Evolutionary conservation across 371 early-diverging fungal species (phyloP), one percentile per base, ranked within the genome.

Genomic region (Zychaea mexicana): DNA sequence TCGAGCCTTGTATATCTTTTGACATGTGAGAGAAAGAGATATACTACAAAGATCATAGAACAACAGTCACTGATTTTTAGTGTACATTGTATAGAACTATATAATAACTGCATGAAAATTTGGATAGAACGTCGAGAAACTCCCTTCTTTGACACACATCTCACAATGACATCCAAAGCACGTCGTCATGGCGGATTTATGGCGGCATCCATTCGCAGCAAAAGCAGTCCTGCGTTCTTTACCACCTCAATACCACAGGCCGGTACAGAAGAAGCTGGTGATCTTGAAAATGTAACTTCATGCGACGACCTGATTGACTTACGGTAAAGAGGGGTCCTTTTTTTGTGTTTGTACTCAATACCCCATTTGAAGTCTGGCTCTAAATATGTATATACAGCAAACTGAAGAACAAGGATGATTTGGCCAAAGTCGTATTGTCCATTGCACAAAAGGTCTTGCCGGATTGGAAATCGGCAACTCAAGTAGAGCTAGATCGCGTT

Each of bases 221-320:
- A 36, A 13, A 65, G 65, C 19, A 65, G 65, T 28, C 65, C 65
- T 3, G 65, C 65, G 1, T 39, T 65, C 22, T 28, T 65, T 2
- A 42, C 58, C 15, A 33, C 57, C 32, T 36, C 33, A 15, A 22
- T 52, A 22, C 32, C 24, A 10, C 27, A 39, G 4, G 24, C 38
- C 28, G 42, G 13, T 21, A 13, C 9, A 10, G 53, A 54, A 36
- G 8, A n/a, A 22, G 32, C n/a, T 52, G 58, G 21, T 26, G 54
- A 38, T 38, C 27, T 58, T 21, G 52, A 66, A 31, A 32, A 15
- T 31, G 60, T 62, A 15, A 62, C 68, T 17, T 32, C 68, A 7
- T 67, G 68, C 36, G 63, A 62, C 24, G 52, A 46, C 39, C 27
- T 62, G 39, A 57, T 67, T 53, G 68, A 67, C 39, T 61, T 67